A percentile compares a stretch with the other conserved stretches of the same genome.
Evolutionary conservation across 2,329 filamentous ascomycete genomes (phyloP).

Genomic region (Phymatotrichopsis omnivora): DNA sequence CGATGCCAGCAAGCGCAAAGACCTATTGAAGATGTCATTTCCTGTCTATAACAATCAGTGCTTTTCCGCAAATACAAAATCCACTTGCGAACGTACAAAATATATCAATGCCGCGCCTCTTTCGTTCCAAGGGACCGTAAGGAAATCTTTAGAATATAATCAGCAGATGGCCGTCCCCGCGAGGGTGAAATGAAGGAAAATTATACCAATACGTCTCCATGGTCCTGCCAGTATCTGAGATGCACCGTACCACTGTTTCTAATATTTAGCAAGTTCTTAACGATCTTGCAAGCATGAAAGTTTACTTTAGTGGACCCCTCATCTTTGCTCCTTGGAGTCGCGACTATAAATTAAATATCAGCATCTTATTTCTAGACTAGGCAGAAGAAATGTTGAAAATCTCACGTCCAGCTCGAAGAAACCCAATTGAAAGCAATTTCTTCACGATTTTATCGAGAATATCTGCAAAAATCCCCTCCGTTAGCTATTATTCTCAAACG

Average conservation of each 20-base stretch:
- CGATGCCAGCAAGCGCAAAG: conserved; percentile 65
- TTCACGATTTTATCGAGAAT: conserved; percentile 56
- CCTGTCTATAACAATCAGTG: conserved; percentile 47
- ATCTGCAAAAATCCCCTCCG: conserved; percentile 47
- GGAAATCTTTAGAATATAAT: conserved; percentile 47
- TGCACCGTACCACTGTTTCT: conserved; percentile 67
- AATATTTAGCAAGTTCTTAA: too few species aligned
- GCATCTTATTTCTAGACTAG: neutral
- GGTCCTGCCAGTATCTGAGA: conserved; percentile 21
- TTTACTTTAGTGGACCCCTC: too few species aligned
- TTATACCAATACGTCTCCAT: conserved; percentile 28
- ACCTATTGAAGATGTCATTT: conserved; percentile 89
- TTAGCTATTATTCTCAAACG: neutral
- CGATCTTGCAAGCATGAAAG: too few species aligned
- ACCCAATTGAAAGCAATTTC: conserved; percentile 48
- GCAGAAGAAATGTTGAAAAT: conserved; percentile 34
- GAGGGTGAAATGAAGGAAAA: neutral
- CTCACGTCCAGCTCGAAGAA: conserved; percentile 42
- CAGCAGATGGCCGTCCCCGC: neutral
- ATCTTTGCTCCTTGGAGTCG: neutral
- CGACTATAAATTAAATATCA: neutral
- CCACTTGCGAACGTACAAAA: conserved; percentile 43
- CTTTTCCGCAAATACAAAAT: neutral
- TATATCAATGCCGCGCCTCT: conserved; percentile 83
- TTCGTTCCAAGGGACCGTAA: conserved; percentile 70